Percentiles rank a stretch among this genome's conserved stretches.
These are phyloP conservation scores for Fusarium pseudograminearum DNA, from an alignment of 2,329 filamentous ascomycete species.

Conservation along the genomic window DNA sequence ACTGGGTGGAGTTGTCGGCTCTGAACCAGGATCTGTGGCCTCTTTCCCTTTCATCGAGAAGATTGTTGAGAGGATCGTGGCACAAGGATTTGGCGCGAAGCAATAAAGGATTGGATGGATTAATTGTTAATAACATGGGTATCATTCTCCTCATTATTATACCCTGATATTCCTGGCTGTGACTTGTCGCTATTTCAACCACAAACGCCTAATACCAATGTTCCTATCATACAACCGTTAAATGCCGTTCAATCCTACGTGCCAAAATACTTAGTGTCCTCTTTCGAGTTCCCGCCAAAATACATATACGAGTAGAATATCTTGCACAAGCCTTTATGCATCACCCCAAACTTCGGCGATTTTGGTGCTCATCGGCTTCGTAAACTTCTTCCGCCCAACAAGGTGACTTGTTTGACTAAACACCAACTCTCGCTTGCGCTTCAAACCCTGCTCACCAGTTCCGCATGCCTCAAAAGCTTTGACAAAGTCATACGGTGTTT, in stretches of 20 bases:
- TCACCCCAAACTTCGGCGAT: constrained; percentile 80
- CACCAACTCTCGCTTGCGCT: constrained; percentile 71
- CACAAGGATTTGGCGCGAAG: constrained; percentile 64
- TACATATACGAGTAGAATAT: background rate
- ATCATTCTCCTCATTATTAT: constrained; percentile 37
- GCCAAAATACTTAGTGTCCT: background rate
- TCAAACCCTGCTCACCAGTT: constrained; percentile 61
- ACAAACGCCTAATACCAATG: background rate
- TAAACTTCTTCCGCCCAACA: constrained; percentile 76
- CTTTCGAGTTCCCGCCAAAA: background rate
- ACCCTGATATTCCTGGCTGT: background rate
- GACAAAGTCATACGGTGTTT: constrained; percentile 77
- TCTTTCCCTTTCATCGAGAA: constrained; percentile 73
- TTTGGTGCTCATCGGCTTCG: constrained; percentile 73
- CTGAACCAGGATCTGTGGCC: constrained; percentile 60
- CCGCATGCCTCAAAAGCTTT: constrained; percentile 73
- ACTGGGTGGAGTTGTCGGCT: constrained; percentile 76
- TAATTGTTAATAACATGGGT: constrained; percentile 35
- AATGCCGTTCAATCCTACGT: background rate
- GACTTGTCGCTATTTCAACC: background rate
- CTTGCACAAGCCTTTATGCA: constrained; percentile 46
- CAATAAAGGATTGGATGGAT: constrained; percentile 25
- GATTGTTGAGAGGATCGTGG: constrained; percentile 80
- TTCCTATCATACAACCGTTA: background rate
- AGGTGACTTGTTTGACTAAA: constrained; percentile 67